Base-by-base conservation (phyloP, 176 grass and related monocot genomes). In the Juncus effusus region DNA sequence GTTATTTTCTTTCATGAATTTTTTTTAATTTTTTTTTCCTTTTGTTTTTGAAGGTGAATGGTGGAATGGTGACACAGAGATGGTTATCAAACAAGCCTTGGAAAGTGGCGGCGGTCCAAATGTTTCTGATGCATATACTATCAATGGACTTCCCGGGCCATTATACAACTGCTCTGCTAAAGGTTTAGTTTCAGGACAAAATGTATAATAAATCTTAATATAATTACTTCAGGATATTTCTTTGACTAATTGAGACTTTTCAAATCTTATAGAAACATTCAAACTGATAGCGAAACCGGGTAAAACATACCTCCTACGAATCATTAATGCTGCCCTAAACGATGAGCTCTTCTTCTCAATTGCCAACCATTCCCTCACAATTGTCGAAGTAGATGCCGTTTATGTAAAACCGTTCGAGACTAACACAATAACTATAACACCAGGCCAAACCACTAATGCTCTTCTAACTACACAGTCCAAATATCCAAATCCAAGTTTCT, bases 341-440 rank as follows among this genome's bases (percentile, higher is more conserved):
- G 79, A 77, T 11, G 82, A 90, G 63, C 87, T 90, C 71, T 90
- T 90, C 82, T 86, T 90, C 87, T 73, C 75, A 66, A 16, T 90
- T 47, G 87, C 87, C 56, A 67, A 81, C 56, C 87, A 90, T 76
- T 62, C 44, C n/a, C 74, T 90, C 47, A 90, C 82, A 35, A 63
- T 90, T 13, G 82, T 90, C 11, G 87, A 90, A 54, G 87, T 90
- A 2, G 87, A 90, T 65, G 82, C 87, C 40, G 61, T 81, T 59
- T 90, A 90, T 61, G 71, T 79, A 3, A 90, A 86, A 73, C 87
- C 79, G 0, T 86, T 90, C 76, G 72, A 65, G 4, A 69, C 81
- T 3, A 69, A 82, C 10, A 90, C 79, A 4, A 40, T 90, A 8
- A 2, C 79, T 19, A 79, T 90, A 62, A 19, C 87, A 1, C 87